Percentiles rank a stretch among this genome's conserved stretches.
Evolutionary conservation across 2,329 filamentous ascomycete species (phyloP).

Genomic region (Diplodia sapinea): DNA sequence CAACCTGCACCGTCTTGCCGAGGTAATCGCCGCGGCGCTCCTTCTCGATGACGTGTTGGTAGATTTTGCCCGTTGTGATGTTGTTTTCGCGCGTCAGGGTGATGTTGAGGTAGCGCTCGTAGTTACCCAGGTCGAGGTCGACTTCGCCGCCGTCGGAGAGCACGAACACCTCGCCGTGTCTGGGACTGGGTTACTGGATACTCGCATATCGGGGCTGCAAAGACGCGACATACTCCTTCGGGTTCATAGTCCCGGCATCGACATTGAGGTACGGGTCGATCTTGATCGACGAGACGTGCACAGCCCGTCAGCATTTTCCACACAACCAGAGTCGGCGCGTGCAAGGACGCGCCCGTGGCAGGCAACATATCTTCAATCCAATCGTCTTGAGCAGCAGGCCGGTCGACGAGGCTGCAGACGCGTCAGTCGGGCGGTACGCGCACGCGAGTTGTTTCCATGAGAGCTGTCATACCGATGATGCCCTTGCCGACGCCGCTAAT

Average conservation of each 20-base stretch:
- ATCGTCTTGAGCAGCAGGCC: slow-evolving; percentile 79
- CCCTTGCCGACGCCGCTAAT: slow-evolving; percentile 68
- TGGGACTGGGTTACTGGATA: slow-evolving; percentile 26
- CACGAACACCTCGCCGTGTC: slow-evolving; percentile 89
- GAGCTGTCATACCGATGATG: slow-evolving; percentile 64
- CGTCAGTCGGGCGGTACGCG: slow-evolving; percentile 38
- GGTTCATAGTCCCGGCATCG: slow-evolving; percentile 75
- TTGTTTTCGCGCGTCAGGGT: slow-evolving; percentile 87
- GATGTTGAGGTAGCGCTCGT: slow-evolving; percentile 81
- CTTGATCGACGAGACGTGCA: slow-evolving; percentile 69
- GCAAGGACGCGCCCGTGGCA: slow-evolving; percentile 32
- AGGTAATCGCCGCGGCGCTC: slow-evolving; percentile 78
- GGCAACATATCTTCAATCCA: slow-evolving; percentile 72
- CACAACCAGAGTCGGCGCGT: slow-evolving; percentile 1
- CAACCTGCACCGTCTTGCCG: slow-evolving; percentile 86
- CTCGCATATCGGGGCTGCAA: slow-evolving; percentile 11
- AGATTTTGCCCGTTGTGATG: slow-evolving; percentile 97
- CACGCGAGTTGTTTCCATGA: slow-evolving; percentile 22
- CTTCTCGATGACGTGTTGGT: slow-evolving; percentile 82
- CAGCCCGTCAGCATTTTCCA: slow-evolving; percentile 32
- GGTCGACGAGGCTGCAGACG: slow-evolving; percentile 67
- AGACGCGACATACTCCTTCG: slow-evolving; percentile 59
- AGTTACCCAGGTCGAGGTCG: slow-evolving; percentile 77
- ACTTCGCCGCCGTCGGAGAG: slow-evolving; percentile 81
- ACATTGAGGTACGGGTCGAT: slow-evolving; percentile 77